Percentiles rank a stretch among this genome's conserved stretches.
phyloP scores from a whole-genome alignment of 2,329 filamentous ascomycete genomes.

The Monilinia fructicola region DNA sequence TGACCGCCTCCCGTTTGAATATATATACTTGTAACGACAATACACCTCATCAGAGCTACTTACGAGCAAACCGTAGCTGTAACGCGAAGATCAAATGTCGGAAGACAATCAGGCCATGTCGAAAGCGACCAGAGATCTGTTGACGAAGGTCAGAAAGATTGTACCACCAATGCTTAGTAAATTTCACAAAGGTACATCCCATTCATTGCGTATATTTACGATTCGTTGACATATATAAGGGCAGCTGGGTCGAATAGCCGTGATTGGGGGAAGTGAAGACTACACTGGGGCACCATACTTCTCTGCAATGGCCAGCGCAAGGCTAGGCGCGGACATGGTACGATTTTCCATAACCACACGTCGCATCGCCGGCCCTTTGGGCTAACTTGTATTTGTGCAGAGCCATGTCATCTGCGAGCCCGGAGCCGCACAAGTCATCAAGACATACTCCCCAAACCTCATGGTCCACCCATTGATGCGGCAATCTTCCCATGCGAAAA shows the following conservation, averaged over 20 bases:
- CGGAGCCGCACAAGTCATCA: slow-evolving; percentile 83
- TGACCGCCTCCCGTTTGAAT: not conserved
- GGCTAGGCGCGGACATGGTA: slow-evolving; percentile 88
- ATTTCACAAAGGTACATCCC: slow-evolving; percentile 81
- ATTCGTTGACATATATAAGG: slow-evolving; percentile 52
- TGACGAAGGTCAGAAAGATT: slow-evolving; percentile 82
- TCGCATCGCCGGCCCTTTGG: not conserved
- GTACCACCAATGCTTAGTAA: slow-evolving; percentile 91
- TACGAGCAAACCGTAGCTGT: not conserved
- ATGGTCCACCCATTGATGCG: slow-evolving; percentile 98
- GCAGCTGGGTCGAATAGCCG: slow-evolving; percentile 85
- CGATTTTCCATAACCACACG: slow-evolving; percentile 27
- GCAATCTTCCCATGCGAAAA: slow-evolving; percentile 59
- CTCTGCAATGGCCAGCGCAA: slow-evolving; percentile 92
- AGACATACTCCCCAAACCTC: slow-evolving; percentile 94
- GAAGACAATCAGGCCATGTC: slow-evolving; percentile 54
- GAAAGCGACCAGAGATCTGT: slow-evolving; percentile 68
- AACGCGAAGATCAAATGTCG: slow-evolving; percentile 32
- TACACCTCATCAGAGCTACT: not conserved
- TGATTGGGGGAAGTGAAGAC: slow-evolving; percentile 92
- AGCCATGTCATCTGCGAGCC: slow-evolving; percentile 96
- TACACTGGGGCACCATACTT: slow-evolving; percentile 98
- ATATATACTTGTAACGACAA: not conserved
- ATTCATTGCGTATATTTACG: slow-evolving; percentile 10
- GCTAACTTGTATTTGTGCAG: slow-evolving; percentile 45